These are phyloP conservation scores for Entophlyctis luteolus DNA, from an alignment of 192 early-diverging fungal genomes.

Conservation along the genomic window DNA sequence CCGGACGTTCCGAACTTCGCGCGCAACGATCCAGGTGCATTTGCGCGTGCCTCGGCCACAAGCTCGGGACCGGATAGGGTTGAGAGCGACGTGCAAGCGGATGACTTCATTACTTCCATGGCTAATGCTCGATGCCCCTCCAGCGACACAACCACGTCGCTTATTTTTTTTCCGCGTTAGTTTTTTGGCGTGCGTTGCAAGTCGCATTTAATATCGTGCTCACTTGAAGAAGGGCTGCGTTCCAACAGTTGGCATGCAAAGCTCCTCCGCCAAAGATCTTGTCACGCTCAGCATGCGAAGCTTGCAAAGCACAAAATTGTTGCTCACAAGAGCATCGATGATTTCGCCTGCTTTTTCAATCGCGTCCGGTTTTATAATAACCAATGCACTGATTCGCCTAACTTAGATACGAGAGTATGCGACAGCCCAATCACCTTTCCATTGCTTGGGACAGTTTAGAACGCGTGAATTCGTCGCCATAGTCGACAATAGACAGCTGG, in stretches of 20 bases:
- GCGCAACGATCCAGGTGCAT: background rate
- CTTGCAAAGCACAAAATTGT: constrained; percentile 36
- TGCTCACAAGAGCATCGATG: constrained; percentile 32
- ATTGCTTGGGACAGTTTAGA: constrained; percentile 31
- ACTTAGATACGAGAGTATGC: too few relatives aligned
- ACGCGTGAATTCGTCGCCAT: constrained; percentile 53
- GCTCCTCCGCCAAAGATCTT: constrained; percentile 15
- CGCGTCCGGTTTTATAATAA: constrained; percentile 46
- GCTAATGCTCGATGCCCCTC: constrained; percentile 24
- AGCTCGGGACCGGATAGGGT: background rate
- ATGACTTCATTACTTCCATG: constrained; percentile 31
- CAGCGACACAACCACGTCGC: constrained; percentile 19
- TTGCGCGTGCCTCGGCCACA: constrained; percentile 14
- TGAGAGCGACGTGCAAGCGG: constrained; percentile 17
- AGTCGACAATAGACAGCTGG: constrained; percentile 46
- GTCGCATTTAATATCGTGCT: background rate
- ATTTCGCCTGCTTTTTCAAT: constrained; percentile 38
- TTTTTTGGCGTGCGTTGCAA: too few relatives aligned
- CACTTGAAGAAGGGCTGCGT: constrained; percentile 21
- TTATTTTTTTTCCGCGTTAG: too few relatives aligned
- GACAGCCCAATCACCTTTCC: constrained; percentile 42
- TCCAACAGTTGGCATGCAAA: constrained; percentile 11
- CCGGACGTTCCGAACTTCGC: constrained; percentile 15
- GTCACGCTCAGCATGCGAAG: constrained; percentile 33
- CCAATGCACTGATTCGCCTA: constrained; percentile 30